Percentiles rank a stretch among this genome's conserved stretches.
These are phyloP conservation scores for Spinellus fusiger DNA, from an alignment of 192 early-diverging fungal genomes.

Conservation along the genomic window DNA sequence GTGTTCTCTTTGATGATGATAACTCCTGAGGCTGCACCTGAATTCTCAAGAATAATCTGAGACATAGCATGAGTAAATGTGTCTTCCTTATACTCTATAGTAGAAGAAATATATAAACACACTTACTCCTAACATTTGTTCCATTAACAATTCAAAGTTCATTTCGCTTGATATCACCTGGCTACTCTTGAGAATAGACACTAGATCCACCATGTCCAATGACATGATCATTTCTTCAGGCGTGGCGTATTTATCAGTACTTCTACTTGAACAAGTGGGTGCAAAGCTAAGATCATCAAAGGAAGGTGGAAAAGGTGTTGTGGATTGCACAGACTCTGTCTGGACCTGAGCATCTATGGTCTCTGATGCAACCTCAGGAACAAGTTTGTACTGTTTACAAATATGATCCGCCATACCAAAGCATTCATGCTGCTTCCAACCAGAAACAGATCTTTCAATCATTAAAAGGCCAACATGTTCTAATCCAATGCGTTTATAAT, in stretches of 20 bases:
- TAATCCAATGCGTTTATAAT: constrained; percentile 17
- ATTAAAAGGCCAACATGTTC: constrained; percentile 6
- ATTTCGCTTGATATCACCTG: constrained; percentile 38
- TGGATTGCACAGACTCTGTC: constrained; percentile 2
- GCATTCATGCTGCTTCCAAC: constrained; percentile 13
- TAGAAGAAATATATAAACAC: not conserved
- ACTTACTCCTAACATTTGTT: constrained; percentile 24
- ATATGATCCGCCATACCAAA: constrained; percentile 26
- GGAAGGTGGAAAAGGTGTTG: not conserved
- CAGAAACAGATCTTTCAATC: constrained; percentile 17
- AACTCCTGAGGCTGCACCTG: constrained; percentile 29
- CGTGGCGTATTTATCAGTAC: constrained; percentile 1
- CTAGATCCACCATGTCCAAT: constrained; percentile 30
- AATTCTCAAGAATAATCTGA: constrained; percentile 30
- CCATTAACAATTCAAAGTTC: constrained; percentile 32
- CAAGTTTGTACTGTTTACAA: not conserved
- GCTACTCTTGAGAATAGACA: constrained; percentile 31
- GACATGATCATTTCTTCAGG: constrained; percentile 24
- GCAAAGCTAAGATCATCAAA: not conserved
- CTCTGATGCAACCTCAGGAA: not conserved
- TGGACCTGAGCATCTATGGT: constrained; percentile 4
- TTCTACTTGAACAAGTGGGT: not conserved
- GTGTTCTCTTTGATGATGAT: constrained; percentile 31
- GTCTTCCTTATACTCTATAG: not conserved
- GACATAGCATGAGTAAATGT: not conserved